Evolutionary conservation across 73 alveolate species (phyloP).

Genomic region (Diophrys sp.): DNA sequence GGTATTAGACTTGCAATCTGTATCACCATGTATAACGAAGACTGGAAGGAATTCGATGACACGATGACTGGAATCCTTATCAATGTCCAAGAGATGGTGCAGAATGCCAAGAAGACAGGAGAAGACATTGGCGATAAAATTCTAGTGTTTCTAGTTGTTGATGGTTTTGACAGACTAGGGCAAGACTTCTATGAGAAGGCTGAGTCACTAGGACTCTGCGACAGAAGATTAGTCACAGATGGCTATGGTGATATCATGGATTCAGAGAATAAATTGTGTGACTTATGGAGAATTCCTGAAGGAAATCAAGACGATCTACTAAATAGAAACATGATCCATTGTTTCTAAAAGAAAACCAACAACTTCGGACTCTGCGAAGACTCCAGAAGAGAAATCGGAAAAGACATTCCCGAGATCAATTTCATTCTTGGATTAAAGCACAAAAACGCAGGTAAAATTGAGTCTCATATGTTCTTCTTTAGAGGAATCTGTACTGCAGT

Average conservation of each 20-base stretch:
- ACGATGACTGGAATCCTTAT: neutral
- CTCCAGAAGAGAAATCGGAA: neutral
- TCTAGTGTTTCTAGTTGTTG: neutral
- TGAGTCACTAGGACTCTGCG: neutral
- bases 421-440: constrained; percentile 8
- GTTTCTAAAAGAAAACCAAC: neutral
- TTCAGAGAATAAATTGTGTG: too few species aligned
- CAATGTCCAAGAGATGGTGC: neutral
- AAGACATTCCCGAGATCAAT: neutral
- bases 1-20: constrained; percentile 43
- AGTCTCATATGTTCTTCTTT: constrained; percentile 59
- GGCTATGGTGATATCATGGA: too few species aligned
- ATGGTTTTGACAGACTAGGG: constrained; percentile 2
- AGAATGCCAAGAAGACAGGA: neutral
- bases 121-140: neutral
- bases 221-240: too few species aligned
- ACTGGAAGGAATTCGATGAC: constrained; percentile 18
- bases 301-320: neutral
- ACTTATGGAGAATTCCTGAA: neutral
- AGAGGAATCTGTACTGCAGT: constrained; percentile 36
- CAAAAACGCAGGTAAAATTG: constrained; percentile 49
- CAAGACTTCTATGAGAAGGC: neutral
- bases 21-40: constrained; percentile 52
- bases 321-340: neutral
- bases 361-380: neutral